These are phyloP conservation scores for Hagleromyces aurorensis DNA, from an alignment of 805 yeast species.

Conservation along the genomic window DNA sequence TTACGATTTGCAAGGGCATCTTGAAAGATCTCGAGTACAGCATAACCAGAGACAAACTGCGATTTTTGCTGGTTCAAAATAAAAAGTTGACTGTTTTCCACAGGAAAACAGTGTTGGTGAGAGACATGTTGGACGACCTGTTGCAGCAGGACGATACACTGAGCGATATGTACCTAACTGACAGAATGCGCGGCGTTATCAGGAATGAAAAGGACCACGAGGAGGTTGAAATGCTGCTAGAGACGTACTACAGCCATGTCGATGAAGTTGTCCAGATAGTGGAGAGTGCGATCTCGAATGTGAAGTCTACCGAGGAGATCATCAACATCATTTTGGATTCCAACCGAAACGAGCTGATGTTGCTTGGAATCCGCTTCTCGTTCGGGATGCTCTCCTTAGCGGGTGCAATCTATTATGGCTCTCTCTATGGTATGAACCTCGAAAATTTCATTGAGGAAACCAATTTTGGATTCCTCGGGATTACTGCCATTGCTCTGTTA, in stretches of 20 bases:
- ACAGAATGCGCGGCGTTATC: conserved; percentile 38
- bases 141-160: conserved; percentile 84
- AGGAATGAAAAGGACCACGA: conserved; percentile 59
- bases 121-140: conserved; percentile 79
- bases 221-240: conserved; percentile 84
- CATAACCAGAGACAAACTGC: conserved; percentile 69
- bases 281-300: conserved; percentile 70
- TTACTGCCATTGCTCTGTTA: conserved; percentile 35
- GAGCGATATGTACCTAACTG: conserved; percentile 73
- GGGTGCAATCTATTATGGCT: conserved; percentile 69
- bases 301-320: conserved; percentile 89
- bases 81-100: conserved; percentile 78
- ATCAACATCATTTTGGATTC: conserved; percentile 89
- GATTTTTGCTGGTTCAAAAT: conserved; percentile 73
- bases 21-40: conserved; percentile 71
- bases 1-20: conserved; percentile 65
- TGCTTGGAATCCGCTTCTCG: conserved; percentile 74
- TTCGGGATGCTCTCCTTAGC: conserved; percentile 80
- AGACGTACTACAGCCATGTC: conserved; percentile 81
- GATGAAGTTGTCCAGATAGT: conserved; percentile 93
- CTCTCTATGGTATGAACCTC: conserved; percentile 93
- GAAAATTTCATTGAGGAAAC: conserved; percentile 86
- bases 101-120: conserved; percentile 72
- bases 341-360: conserved; percentile 87
- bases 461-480: conserved; percentile 55